Base-by-base conservation (phyloP, 192 early-diverging fungal genomes). In the Haplosporangium gracile region DNA sequence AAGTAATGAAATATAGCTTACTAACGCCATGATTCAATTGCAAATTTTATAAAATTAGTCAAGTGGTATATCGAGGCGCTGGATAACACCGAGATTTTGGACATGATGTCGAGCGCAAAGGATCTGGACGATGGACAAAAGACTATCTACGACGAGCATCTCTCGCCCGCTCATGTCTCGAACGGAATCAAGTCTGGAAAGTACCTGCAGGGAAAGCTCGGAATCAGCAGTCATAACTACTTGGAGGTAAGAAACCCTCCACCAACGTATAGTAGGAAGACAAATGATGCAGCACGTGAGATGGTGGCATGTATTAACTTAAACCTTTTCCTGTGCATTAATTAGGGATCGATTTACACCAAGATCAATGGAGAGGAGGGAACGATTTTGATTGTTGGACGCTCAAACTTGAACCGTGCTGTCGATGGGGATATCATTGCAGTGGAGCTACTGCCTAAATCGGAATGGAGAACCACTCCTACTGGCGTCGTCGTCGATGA, bases 391-490 rank as follows among this genome's bases (percentile, higher is more conserved):
- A 93, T 99, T 69, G 53, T 96, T 4, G 98, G 98, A 47, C 93
- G 98, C 9, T 88, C 90, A 38, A 82, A 96, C 76, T 91, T 99
- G 89, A 99, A 99, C 82, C 94, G 99, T 49, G 96, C 94, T 42
- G 92, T 98, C 15, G 96, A 98, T 85, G 98, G 98, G 22, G 99
- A 99, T 86, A 89, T 94, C 24, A 93, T 99, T 24, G 99, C 95
- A 16, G 93, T 99, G 13, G 91, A 98, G 75, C 73, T 99, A 4
- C 80, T 98, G 49, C 97, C 99, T 20, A 91, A 92, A 57, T 90
- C 91, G 43, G 94, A 97, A 86, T 99, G 99, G 99, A 92, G 93
- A 68, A 90, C 90, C 18, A 89, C 92, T 0, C 92, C 93, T 26
- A 95, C 95, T 7, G 91, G 91, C 0, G 95, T 95, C 24, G 89